Base-by-base conservation (phyloP, 2,329 filamentous ascomycete species). In the Colletotrichum gigasporum region DNA sequence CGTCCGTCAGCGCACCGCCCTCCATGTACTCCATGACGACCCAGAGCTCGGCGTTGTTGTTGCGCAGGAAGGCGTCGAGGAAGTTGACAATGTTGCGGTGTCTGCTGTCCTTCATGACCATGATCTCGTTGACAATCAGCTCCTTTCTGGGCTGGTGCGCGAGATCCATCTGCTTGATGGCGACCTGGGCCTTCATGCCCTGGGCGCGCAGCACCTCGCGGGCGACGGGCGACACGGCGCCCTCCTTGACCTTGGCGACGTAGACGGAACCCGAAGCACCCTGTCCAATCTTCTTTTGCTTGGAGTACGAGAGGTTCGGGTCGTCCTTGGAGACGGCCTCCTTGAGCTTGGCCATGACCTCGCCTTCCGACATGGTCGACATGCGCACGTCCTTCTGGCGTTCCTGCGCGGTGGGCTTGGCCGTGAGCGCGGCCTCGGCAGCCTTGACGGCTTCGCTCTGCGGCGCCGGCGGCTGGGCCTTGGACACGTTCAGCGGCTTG, bases 1-100 rank as follows among this genome's bases (percentile, higher is more conserved):
- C 94, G 83, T 99, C 96, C 1, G 96, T 99, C 77, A 99, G 82
- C 67, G 96, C 93, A 80, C 96, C 96, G 72, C 96, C 96, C 80
- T 99, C 96, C 96, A 99, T 99, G 74, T 94, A 99, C 81, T 99
- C 96, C 96, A 99, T 97, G 54, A 99, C 95, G 10, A 99, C 94
- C 96, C 96, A 99, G n/a, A 99, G 86, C 77, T 99, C 96, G 57
- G 92, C 88, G 72, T 92, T 94, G 78, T 96, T 95, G 77, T 97
- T 97, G 73, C 96, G 92, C 74, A 99, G 82, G 84, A 98, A 99
- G 3, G 95, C 94, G 71, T 99, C 96, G 32, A 99, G 83, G 81
- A 97, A 99, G 80, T 99, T 99, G 79, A 99, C 96, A 82, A 99
- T 99, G 79, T 99, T 99, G 66, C 91, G 90, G 78, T 99, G 96